phyloP scores from a whole-genome alignment of 768 basidiomycete species.

The Tephrocybe rancida region DNA sequence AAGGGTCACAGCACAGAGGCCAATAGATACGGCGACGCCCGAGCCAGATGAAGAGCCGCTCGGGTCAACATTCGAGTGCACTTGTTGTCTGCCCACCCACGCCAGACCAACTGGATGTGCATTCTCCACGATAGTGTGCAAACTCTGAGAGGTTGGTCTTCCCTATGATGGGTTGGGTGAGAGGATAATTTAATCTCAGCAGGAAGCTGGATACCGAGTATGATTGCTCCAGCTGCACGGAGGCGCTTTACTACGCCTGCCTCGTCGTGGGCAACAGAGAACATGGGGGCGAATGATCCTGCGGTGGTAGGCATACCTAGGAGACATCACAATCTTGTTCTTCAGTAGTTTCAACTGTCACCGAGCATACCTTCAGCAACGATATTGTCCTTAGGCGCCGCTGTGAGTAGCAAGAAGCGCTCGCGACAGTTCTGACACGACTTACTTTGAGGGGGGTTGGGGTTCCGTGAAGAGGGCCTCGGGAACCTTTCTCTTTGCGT shows the following conservation, averaged over 20 bases:
- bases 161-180: no score
- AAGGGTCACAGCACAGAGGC: slow-evolving; percentile 46
- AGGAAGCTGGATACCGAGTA: slow-evolving; percentile 47
- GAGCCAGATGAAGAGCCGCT: slow-evolving; percentile 64
- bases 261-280: slow-evolving; percentile 46
- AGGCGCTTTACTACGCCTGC: slow-evolving; percentile 46
- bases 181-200: no score
- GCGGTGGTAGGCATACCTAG: slow-evolving; percentile 49
- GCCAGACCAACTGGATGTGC: slow-evolving; percentile 50
- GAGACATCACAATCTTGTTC: not conserved
- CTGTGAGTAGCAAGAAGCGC: no score
- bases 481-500: slow-evolving; percentile 39
- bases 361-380: slow-evolving; percentile 44
- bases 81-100: slow-evolving; percentile 14
- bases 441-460: slow-evolving; percentile 54
- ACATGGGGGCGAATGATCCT: slow-evolving; percentile 42
- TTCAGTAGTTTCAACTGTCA: not conserved
- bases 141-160: slow-evolving; percentile 61
- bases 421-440: no score
- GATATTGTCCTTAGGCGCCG: slow-evolving; percentile 55
- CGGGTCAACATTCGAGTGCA: slow-evolving; percentile 44
- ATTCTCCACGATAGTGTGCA: slow-evolving; percentile 47
- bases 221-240: slow-evolving; percentile 45
- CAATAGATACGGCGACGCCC: slow-evolving; percentile 54
- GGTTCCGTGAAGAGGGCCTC: slow-evolving; percentile 55